Evolutionary conservation across 768 basidiomycete genomes (phyloP).

Genomic region (Holtermannia corniformis): DNA sequence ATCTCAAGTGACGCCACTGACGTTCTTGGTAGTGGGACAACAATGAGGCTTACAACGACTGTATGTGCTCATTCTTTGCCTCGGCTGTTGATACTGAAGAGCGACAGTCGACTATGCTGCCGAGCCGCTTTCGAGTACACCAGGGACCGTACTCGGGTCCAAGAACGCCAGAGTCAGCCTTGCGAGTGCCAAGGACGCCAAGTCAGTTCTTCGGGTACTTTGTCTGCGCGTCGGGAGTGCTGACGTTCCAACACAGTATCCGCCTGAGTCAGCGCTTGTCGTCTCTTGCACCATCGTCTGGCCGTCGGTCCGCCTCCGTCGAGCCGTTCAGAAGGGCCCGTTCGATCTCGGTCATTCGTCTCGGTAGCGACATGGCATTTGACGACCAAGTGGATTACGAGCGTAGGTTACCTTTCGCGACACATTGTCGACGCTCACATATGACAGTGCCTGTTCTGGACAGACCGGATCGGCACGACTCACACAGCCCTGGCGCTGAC

Average conservation of each 20-base stretch:
- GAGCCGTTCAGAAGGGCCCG: background rate
- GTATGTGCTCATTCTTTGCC: too few species aligned
- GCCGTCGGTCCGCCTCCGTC: background rate
- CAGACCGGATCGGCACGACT: background rate
- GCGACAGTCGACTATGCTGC: background rate
- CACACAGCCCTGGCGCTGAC: background rate
- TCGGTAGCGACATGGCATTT: background rate
- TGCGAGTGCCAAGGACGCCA: background rate
- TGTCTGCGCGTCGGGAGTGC: background rate
- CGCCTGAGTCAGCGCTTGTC: background rate
- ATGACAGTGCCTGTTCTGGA: background rate
- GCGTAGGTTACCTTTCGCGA: too few species aligned
- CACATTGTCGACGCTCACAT: too few species aligned
- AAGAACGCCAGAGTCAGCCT: background rate
- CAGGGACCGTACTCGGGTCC: too few species aligned
- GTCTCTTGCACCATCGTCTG: background rate
- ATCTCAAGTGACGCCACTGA: background rate
- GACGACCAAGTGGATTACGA: background rate
- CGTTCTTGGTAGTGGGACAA: constrained; percentile 17
- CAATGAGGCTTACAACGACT: constrained; percentile 1
- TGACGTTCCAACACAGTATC: background rate
- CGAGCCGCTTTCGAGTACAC: background rate
- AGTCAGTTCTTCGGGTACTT: too few species aligned
- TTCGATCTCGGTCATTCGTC: background rate
- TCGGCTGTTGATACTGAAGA: too few species aligned